Base-by-base conservation (phyloP, 306 rosid genomes). In the Senna tora region DNA sequence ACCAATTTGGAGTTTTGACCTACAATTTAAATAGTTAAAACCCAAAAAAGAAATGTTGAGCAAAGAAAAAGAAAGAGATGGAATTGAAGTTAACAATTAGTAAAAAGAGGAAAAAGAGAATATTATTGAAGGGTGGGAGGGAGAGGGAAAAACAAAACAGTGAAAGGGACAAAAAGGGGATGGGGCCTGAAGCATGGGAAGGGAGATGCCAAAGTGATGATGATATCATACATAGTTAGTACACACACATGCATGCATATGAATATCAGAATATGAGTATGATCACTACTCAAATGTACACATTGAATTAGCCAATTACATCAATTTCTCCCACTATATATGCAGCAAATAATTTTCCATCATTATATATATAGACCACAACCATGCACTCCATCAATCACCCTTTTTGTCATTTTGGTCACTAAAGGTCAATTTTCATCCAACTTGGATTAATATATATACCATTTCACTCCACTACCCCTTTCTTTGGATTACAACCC, bases 331-430 rank as follows among this genome's bases (percentile, higher is more conserved):
- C 83, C 83, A 82, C 84, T 69, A 61, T 69, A n/a, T n/a, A n/a
- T n/a, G 82, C 45, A 71, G 52, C 75, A 81, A 77, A 79, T 70
- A 69, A 85, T 76, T 80, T 80, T 77, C 72, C 86, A 84, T 84
- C 79, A 89, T 87, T 71, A 70, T n/a, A n/a, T n/a, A n/a, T n/a
- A n/a, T n/a, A n/a, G n/a, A n/a, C n/a, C n/a, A n/a, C n/a, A 56
- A 70, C 57, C 77, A 68, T 86, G 67, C 79, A 46, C 81, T 71
- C 52, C 28, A 4, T n/a, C n/a, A n/a, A 16, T 33, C 80, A 33
- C 81, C 56, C 45, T 76, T 85, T 84, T 85, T 85, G 80, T 85
- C 85, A 87, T 83, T 65, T 81, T 50, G 57, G 76, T 72, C 77
- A 67, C 78, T 52, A 67, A 80, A 71, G 71, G 85, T 80, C 84